Conservation (phyloP, 345 rosid genomes). For the Aquilaria malaccensis region DNA sequence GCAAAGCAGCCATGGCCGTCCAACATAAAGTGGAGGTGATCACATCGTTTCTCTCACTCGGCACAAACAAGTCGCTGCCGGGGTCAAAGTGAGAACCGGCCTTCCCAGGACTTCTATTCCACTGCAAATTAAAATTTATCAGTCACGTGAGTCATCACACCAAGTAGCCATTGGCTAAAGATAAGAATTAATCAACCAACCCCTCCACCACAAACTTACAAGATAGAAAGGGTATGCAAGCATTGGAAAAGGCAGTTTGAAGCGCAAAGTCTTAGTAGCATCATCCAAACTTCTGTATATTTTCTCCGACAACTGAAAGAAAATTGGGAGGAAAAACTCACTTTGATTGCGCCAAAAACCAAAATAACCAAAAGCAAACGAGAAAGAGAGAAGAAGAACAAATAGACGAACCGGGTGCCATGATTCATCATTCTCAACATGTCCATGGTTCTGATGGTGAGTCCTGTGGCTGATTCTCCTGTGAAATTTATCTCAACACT, state of each 20-base stretch:
- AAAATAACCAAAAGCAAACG: background rate
- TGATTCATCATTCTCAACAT: conserved; percentile 91
- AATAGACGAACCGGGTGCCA: conserved; percentile 70
- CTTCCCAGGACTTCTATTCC: conserved; percentile 84
- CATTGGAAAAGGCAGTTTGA: conserved; percentile 78
- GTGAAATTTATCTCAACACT: conserved; percentile 10
- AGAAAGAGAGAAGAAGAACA: conserved; percentile 1
- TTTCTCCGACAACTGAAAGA: conserved; percentile 65
- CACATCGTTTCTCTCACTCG: conserved; percentile 59
- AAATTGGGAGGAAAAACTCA: background rate
- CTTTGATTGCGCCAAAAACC: background rate
- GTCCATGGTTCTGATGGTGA: conserved; percentile 95
- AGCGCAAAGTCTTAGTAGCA: conserved; percentile 45
- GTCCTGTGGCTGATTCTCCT: conserved; percentile 98
- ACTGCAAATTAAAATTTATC: conserved; percentile 31
- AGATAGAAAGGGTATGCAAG: conserved; percentile 87
- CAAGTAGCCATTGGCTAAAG: background rate
- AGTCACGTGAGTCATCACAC: no score
- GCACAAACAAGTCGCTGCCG: conserved; percentile 62
- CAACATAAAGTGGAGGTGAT: conserved; percentile 71
- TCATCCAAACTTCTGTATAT: conserved; percentile 50
- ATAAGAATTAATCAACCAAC: background rate
- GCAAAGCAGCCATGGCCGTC: conserved; percentile 62
- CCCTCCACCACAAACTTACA: conserved; percentile 37
- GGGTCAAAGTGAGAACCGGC: conserved; percentile 84